Percentiles rank a stretch among this genome's conserved stretches.
Conservation (phyloP, 768 basidiomycete genomes). For the Psilocybe cubensis region DNA sequence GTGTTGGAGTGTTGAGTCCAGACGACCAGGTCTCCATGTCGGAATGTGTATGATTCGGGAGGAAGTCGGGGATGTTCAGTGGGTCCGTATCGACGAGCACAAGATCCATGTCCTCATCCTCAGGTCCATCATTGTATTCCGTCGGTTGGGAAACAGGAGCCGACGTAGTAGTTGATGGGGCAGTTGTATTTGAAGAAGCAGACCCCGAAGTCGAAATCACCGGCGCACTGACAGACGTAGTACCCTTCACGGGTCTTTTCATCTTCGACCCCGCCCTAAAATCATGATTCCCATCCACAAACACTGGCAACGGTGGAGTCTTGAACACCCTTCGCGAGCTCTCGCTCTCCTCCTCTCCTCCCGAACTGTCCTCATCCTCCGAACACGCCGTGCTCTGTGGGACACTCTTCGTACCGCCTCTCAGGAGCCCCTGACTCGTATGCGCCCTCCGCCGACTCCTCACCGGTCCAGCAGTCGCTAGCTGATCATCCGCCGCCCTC, state of each 20-base stretch:
- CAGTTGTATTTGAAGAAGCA: neutral
- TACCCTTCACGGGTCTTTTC: neutral
- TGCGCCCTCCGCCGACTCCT: constrained; percentile 63
- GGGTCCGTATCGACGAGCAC: constrained; percentile 48
- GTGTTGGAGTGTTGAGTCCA: constrained; percentile 64
- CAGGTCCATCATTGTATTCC: constrained; percentile 31
- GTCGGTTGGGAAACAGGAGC: too few relatives aligned
- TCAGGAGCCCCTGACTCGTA: constrained; percentile 59
- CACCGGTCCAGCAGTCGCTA: constrained; percentile 57
- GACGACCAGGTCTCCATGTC: constrained; percentile 60
- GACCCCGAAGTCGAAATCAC: too few relatives aligned
- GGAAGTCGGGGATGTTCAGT: constrained; percentile 55
- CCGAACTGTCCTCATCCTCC: constrained; percentile 77
- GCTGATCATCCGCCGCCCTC: constrained; percentile 69
- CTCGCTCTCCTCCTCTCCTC: constrained; percentile 51
- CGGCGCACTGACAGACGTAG: neutral
- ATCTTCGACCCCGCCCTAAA: neutral
- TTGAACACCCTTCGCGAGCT: constrained; percentile 29
- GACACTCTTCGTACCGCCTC: constrained; percentile 81
- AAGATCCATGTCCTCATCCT: too few relatives aligned
- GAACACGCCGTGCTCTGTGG: constrained; percentile 76
- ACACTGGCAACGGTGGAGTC: constrained; percentile 34
- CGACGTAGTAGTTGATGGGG: too few relatives aligned
- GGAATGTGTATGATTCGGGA: constrained; percentile 49
- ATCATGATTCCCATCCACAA: constrained; percentile 26